A percentile compares a stretch with the other conserved stretches of the same genome.
These are phyloP conservation scores for Prunella vulgaris DNA, from an alignment of 257 asterid species.

Conservation along the genomic window DNA sequence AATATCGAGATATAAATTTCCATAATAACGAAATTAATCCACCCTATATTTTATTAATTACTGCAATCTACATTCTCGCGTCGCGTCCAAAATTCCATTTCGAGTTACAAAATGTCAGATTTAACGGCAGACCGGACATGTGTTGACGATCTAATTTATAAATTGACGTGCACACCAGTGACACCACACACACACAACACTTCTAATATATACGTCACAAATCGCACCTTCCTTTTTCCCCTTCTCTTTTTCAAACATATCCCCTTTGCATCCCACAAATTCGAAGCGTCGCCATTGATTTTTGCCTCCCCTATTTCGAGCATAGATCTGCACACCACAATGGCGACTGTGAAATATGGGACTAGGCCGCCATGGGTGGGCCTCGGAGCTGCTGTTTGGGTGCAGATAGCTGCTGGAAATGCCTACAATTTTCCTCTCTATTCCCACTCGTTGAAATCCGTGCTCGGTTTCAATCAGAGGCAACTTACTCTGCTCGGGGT, in stretches of 20 bases:
- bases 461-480: constrained; percentile 54
- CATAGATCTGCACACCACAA: constrained; percentile 14
- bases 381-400: constrained; percentile 69
- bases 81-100: neutral
- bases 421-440: constrained; percentile 65
- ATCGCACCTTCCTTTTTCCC: constrained; percentile 18
- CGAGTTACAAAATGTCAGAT: neutral
- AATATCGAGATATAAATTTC: too few species aligned
- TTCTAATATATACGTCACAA: constrained; percentile 18
- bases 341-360: constrained; percentile 47
- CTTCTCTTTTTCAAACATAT: constrained; percentile 10
- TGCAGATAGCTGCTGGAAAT: constrained; percentile 67
- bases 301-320: neutral
- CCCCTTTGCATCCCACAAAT: neutral
- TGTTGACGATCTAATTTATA: too few species aligned
- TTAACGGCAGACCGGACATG: neutral
- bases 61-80: neutral
- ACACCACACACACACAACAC: too few species aligned
- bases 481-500: constrained; percentile 73
- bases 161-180: neutral
- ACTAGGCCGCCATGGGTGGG: constrained; percentile 82
- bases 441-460: constrained; percentile 65
- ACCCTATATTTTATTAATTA: too few species aligned
- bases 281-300: neutral
- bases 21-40: too few species aligned